Evolutionary conservation across 1,284 basidiomycete species (phyloP).

Genomic region (Ceratobasidium sp.): DNA sequence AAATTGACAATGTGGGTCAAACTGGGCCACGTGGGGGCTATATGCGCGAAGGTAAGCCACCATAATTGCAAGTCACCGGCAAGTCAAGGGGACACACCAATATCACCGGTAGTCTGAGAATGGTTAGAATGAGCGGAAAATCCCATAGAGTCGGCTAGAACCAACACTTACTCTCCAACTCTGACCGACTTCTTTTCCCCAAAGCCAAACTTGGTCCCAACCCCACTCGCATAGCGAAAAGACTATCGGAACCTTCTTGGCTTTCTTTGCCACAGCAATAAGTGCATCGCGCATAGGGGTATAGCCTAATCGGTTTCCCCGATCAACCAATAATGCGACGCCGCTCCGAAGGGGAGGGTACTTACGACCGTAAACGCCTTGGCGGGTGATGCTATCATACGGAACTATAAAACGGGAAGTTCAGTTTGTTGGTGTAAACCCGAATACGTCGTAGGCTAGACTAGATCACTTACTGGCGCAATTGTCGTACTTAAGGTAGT

Average conservation of each 20-base stretch:
- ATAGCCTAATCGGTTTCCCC: slow-evolving; percentile 12
- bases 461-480: slow-evolving; percentile 53
- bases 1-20: slow-evolving; percentile 55
- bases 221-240: slow-evolving; percentile 63
- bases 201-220: slow-evolving; percentile 63
- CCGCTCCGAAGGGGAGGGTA: slow-evolving; percentile 34
- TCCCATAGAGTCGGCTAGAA: slow-evolving; percentile 34
- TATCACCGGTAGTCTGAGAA: slow-evolving; percentile 50
- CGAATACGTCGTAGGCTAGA: neutral
- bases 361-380: slow-evolving; percentile 60
- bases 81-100: slow-evolving; percentile 45
- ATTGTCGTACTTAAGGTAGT: slow-evolving; percentile 64
- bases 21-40: slow-evolving; percentile 50
- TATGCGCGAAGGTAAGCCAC: neutral
- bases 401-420: slow-evolving; percentile 51
- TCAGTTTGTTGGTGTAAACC: neutral
- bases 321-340: neutral
- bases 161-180: slow-evolving; percentile 55
- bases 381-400: slow-evolving; percentile 56
- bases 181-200: slow-evolving; percentile 56
- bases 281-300: slow-evolving; percentile 57
- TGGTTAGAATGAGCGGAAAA: slow-evolving; percentile 9
- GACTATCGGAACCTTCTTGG: slow-evolving; percentile 55
- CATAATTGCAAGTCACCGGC: neutral
- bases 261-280: slow-evolving; percentile 51